Evolutionary conservation across 108 stramenopile genomes (phyloP).

Genomic region (Cyclotella sp.): DNA sequence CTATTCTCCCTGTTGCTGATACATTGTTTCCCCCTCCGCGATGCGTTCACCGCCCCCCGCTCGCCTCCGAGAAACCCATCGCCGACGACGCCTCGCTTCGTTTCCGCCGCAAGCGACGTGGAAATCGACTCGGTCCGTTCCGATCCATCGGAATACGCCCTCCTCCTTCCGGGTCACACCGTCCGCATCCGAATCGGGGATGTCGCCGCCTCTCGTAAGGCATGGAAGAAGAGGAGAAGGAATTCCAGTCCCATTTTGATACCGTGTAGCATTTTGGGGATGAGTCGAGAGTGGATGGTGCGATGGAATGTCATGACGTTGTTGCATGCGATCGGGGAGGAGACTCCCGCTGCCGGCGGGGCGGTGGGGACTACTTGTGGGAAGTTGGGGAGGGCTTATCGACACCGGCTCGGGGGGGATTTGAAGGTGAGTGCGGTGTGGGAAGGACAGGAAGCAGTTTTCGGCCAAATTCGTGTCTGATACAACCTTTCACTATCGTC

Average conservation of each 20-base stretch:
- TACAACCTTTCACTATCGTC: too few species aligned
- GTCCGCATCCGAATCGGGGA: constrained; percentile 83
- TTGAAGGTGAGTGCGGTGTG: constrained; percentile 20
- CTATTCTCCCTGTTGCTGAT: too few species aligned
- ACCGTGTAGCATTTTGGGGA: constrained; percentile 77
- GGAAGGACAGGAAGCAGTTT: too few species aligned
- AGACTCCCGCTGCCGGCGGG: constrained; percentile 19
- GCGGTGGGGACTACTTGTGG: constrained; percentile 26
- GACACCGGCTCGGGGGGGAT: constrained; percentile 49
- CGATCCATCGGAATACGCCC: constrained; percentile 28
- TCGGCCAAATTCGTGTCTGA: too few species aligned
- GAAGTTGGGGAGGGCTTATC: constrained; percentile 44
- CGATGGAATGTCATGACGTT: constrained; percentile 77
- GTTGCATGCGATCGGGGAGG: constrained; percentile 67
- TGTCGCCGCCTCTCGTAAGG: constrained; percentile 76
- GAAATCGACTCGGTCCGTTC: too few species aligned
- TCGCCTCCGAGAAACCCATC: too few species aligned
- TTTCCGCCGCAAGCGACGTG: too few species aligned
- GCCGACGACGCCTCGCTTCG: too few species aligned
- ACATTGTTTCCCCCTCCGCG: too few species aligned
- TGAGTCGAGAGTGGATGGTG: constrained; percentile 68
- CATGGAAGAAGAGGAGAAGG: constrained; percentile 90
- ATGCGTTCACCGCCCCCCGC: too few species aligned
- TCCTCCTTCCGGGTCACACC: constrained; percentile 60
- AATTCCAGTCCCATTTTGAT: constrained; percentile 79